Evolutionary conservation across 768 basidiomycete genomes (phyloP), one percentile per base, ranked within the genome.

Genomic region (Boletus insuetus): DNA sequence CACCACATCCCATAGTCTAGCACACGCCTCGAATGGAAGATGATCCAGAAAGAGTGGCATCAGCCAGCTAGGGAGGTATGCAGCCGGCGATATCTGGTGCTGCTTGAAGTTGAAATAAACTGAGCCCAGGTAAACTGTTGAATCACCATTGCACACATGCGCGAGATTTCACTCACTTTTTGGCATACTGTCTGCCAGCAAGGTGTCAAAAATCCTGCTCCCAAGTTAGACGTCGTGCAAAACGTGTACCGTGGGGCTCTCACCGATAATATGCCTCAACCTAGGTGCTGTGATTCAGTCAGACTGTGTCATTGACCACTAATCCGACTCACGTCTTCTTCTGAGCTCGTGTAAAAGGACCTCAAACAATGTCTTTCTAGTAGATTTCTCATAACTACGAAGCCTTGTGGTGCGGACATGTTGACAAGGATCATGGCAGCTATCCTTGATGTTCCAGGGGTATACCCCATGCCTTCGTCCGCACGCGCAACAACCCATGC

Each of bases 71-170:
- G 79, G 82, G 16, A 96, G 77, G 74, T 95, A 96, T n/a, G 84
- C 79, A 3, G 84, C 75, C 2, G 94, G 93, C 1, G 92, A 88
- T 64, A 96, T 83, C 58, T 94, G 91, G 67, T 94, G 91, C 63
- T 94, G 91, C 68, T 94, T 93, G 74, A 95, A 94, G 73, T 94
- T 94, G 74, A 93, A 91, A 69, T 93, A 94, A 58, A 96, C 92
- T 94, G 45, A 14, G 14, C 52, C 31, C 45, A 37, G 32, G 51
- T 16, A 48, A 48, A 55, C 32, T 6, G 20, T 24, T 58, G 38
- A 43, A 26, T 38, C 17, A 17, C n/a, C 8, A 19, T 19, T 46
- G n/a, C 20, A 20, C 14, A 7, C 16, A 16, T 29, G 26, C 3
- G 19, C 38, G 54, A 47, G 38, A 22, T 12, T 31, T 24, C 34